A percentile compares a stretch with the other conserved stretches of the same genome.
These are phyloP conservation scores for Ceriops decandra DNA, from an alignment of 345 rosid species.

Conservation along the genomic window DNA sequence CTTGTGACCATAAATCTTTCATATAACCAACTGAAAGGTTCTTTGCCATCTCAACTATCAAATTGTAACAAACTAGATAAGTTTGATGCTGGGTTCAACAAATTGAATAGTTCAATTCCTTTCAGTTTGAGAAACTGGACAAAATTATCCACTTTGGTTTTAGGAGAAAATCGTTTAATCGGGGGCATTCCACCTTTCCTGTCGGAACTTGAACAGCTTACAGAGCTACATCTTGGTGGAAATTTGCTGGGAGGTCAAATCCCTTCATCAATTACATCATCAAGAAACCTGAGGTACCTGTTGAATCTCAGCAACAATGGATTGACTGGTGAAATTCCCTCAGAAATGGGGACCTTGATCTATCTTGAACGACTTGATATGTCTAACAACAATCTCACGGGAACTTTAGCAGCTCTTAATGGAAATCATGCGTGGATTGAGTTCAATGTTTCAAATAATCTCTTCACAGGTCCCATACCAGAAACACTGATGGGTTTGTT, in stretches of 20 bases:
- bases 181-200: conserved; percentile 64
- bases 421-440: conserved; percentile 35
- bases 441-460: conserved; percentile 58
- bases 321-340: conserved; percentile 58
- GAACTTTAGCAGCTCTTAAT: conserved; percentile 43
- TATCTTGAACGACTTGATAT: conserved; percentile 50
- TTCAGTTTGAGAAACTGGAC: conserved; percentile 46
- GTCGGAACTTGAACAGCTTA: conserved; percentile 42
- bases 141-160: conserved; percentile 44
- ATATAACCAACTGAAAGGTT: conserved; percentile 49
- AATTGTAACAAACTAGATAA: conserved; percentile 33
- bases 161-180: conserved; percentile 51
- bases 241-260: conserved; percentile 65
- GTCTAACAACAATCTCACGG: conserved; percentile 63
- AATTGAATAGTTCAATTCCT: conserved; percentile 55
- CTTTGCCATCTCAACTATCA: conserved; percentile 61
- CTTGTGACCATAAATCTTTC: conserved; percentile 53
- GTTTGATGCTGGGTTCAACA: conserved; percentile 66
- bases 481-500: conserved; percentile 29
- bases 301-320: conserved; percentile 63
- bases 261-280: conserved; percentile 51
- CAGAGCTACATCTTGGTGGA: conserved; percentile 55
- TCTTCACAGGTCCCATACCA: conserved; percentile 68
- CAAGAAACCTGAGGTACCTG: conserved; percentile 41
- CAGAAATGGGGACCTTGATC: conserved; percentile 34